Evolutionary conservation across 2,329 filamentous ascomycete genomes (phyloP).

Genomic region (Hypoxylon sp.): DNA sequence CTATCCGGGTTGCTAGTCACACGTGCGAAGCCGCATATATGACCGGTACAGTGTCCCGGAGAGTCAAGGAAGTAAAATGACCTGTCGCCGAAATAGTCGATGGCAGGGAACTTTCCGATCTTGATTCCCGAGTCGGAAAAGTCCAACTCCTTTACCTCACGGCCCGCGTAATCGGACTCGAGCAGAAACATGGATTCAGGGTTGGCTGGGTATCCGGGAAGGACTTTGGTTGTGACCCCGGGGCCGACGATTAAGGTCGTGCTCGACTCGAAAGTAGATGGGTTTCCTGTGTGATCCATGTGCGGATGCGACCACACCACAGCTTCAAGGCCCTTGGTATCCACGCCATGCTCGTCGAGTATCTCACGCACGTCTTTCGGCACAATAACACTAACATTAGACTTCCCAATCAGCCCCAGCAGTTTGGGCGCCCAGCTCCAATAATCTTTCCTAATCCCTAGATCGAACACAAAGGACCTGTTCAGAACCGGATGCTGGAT

Average conservation of each 20-base stretch:
- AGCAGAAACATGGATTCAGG: constrained; percentile 23
- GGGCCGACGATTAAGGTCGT: constrained; percentile 45
- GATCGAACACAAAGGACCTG: constrained; percentile 47
- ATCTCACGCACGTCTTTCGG: constrained; percentile 43
- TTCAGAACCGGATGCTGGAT: constrained; percentile 46
- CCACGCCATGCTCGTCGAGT: constrained; percentile 44
- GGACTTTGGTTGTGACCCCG: constrained; percentile 32
- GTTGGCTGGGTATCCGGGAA: constrained; percentile 45
- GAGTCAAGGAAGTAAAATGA: constrained; percentile 49
- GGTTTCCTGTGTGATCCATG: constrained; percentile 46
- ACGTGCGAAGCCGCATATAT: constrained; percentile 47
- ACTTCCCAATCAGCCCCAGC: not conserved
- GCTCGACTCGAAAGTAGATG: constrained; percentile 39
- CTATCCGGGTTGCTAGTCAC: constrained; percentile 50
- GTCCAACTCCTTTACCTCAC: constrained; percentile 44
- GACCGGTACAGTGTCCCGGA: constrained; percentile 47
- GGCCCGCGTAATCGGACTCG: constrained; percentile 42
- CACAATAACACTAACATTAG: constrained; percentile 20
- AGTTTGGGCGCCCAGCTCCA: constrained; percentile 33
- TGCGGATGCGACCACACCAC: constrained; percentile 48
- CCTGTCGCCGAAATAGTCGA: constrained; percentile 48
- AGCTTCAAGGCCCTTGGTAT: constrained; percentile 43
- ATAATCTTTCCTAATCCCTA: constrained; percentile 44
- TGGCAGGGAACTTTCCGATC: constrained; percentile 42
- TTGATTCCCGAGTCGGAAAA: constrained; percentile 38